Evolutionary conservation across 2,329 filamentous ascomycete species (phyloP).

Genomic region (Aspergillus tubingensis): DNA sequence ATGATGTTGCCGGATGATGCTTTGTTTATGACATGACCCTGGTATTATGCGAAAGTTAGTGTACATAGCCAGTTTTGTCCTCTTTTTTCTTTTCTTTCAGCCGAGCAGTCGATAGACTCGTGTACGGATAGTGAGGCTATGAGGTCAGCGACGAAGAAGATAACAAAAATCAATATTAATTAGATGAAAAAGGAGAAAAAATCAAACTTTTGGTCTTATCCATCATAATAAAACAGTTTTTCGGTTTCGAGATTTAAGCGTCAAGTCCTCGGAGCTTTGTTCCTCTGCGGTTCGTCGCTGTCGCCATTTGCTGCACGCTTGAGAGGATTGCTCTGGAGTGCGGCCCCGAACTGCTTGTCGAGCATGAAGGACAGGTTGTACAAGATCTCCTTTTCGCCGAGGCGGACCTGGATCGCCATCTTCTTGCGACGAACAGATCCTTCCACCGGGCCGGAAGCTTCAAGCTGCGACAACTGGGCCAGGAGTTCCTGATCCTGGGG

Average conservation of each 20-base stretch:
- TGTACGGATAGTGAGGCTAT: conserved; percentile 43
- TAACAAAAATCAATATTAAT: conserved; percentile 35
- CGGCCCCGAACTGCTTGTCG: conserved; percentile 23
- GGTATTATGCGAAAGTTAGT: conserved; percentile 35
- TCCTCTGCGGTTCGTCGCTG: conserved; percentile 28
- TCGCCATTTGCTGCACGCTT: conserved; percentile 35
- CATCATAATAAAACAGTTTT: conserved; percentile 1
- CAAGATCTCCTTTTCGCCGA: conserved; percentile 72
- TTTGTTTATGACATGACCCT: conserved; percentile 26
- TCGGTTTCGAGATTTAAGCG: background rate
- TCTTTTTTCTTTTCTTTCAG: conserved; percentile 16
- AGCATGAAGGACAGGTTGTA: conserved; percentile 53
- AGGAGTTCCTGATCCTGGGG: conserved; percentile 52
- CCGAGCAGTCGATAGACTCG: conserved; percentile 28
- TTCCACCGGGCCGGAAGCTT: conserved; percentile 39
- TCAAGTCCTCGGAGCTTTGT: conserved; percentile 30
- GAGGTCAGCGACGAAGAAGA: conserved; percentile 38
- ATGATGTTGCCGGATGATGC: conserved; percentile 23
- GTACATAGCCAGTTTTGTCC: conserved; percentile 39
- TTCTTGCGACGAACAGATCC: conserved; percentile 37
- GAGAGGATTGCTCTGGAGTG: conserved; percentile 14
- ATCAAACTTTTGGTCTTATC: conserved; percentile 17
- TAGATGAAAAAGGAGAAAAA: conserved; percentile 27
- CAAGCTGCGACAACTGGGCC: conserved; percentile 30
- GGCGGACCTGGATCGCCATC: conserved; percentile 68